These are phyloP conservation scores for Brachypodium distachyon DNA, from an alignment of 202 grass and related monocot species.

Conservation along the genomic window DNA sequence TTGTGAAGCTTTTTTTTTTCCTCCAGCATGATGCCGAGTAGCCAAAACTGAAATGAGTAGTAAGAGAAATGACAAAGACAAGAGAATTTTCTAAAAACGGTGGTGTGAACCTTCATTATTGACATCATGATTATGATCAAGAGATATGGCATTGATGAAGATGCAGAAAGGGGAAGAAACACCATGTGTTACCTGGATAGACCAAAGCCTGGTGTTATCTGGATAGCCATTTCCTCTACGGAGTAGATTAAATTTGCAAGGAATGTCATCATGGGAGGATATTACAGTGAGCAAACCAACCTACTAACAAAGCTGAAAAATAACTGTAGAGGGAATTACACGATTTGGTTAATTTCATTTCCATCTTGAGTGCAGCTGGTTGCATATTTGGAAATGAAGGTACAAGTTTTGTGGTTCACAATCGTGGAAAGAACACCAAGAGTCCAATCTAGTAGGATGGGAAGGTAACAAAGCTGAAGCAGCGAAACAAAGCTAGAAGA, in stretches of 20 bases:
- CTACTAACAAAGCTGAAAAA: neutral
- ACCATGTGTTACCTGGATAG: neutral
- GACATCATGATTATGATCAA: neutral
- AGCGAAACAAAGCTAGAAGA: constrained; percentile 7
- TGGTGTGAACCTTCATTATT: too few species aligned
- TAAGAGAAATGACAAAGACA: too few species aligned
- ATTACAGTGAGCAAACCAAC: neutral
- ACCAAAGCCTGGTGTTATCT: neutral
- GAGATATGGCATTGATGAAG: neutral
- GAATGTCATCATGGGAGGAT: neutral
- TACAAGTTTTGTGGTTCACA: neutral
- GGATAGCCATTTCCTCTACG: neutral
- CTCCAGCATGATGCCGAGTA: too few species aligned
- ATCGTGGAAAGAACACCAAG: neutral
- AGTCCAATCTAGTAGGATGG: neutral
- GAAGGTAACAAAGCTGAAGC: neutral
- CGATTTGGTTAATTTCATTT: constrained; percentile 1
- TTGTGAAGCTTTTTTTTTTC: neutral
- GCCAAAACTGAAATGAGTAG: too few species aligned
- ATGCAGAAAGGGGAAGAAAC: neutral
- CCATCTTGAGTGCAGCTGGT: neutral
- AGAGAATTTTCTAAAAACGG: too few species aligned
- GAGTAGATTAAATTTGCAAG: neutral
- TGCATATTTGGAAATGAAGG: neutral
- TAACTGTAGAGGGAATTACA: neutral